A percentile compares a stretch with the other conserved stretches of the same genome.
phyloP scores from a whole-genome alignment of 805 yeast genomes.

The Yueomyces sinensis region DNA sequence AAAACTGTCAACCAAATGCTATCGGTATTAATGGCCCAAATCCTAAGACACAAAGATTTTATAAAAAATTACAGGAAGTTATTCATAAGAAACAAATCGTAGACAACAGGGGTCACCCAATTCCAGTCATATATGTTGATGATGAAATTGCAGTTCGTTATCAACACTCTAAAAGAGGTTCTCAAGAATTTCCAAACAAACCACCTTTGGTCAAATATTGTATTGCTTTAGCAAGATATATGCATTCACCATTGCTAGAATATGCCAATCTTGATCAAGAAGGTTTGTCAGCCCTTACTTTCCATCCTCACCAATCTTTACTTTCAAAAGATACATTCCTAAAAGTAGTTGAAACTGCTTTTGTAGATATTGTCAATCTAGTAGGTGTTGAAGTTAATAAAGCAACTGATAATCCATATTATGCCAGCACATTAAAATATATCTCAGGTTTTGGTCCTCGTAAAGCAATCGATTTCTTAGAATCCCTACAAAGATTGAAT shows the following conservation, averaged over 20 bases:
- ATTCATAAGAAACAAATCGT: constrained; percentile 44
- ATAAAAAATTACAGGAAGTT: constrained; percentile 40
- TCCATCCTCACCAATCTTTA: constrained; percentile 63
- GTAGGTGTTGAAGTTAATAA: constrained; percentile 91
- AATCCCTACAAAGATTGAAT: constrained; percentile 51
- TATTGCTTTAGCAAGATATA: constrained; percentile 79
- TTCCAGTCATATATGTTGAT: constrained; percentile 69
- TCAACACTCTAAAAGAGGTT: constrained; percentile 67
- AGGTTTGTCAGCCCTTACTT: constrained; percentile 54
- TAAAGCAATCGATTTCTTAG: constrained; percentile 76
- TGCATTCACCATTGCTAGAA: constrained; percentile 87
- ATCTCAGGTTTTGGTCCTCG: constrained; percentile 93
- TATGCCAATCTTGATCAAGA: constrained; percentile 61
- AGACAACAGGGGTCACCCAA: constrained; percentile 39
- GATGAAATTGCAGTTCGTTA: constrained; percentile 89
- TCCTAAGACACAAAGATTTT: constrained; percentile 52
- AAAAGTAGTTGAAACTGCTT: constrained; percentile 62
- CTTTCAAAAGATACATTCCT: constrained; percentile 49
- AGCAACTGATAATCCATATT: constrained; percentile 58
- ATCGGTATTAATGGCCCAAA: constrained; percentile 83
- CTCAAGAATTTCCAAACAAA: constrained; percentile 70
- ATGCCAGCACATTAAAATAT: constrained; percentile 59
- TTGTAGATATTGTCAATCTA: constrained; percentile 81
- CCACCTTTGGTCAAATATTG: constrained; percentile 72
- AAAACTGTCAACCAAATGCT: constrained; percentile 69